Conservation (phyloP, 345 rosid genomes). For the Salix viminalis region DNA sequence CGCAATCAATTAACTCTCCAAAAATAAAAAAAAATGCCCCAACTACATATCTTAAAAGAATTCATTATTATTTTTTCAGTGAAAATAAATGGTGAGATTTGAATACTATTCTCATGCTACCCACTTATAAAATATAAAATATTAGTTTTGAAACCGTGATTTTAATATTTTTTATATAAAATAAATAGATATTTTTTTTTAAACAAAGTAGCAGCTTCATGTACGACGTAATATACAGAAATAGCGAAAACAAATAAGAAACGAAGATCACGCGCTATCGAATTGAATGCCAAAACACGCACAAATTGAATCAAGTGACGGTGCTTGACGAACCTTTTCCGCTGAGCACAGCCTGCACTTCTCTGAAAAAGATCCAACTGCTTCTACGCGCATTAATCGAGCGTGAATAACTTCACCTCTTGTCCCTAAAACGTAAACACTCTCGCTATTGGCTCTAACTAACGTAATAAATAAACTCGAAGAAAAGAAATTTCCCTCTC, state of each 20-base stretch:
- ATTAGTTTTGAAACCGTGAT: too few relatives aligned
- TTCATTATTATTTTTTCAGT: too few relatives aligned
- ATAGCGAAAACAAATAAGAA: neutral
- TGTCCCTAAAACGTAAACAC: conserved; percentile 21
- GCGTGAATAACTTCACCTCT: conserved; percentile 17
- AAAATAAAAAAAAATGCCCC: too few relatives aligned
- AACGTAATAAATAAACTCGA: conserved; percentile 12
- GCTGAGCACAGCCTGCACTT: conserved; percentile 8
- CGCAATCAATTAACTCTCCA: too few relatives aligned
- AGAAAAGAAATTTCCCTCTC: neutral
- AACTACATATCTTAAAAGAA: too few relatives aligned
- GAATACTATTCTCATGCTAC: too few relatives aligned
- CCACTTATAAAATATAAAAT: too few relatives aligned
- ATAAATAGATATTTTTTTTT: too few relatives aligned
- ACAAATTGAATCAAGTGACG: conserved; percentile 17
- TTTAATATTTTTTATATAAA: too few relatives aligned
- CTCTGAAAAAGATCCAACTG: neutral
- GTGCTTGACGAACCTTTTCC: conserved; percentile 20
- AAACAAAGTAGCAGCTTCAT: too few relatives aligned
- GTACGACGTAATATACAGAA: neutral
- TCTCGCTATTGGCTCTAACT: neutral
- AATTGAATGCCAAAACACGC: conserved; percentile 7
- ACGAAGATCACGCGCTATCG: neutral
- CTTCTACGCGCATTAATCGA: conserved; percentile 8
- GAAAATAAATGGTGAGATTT: too few relatives aligned